These are phyloP conservation scores for Intubia oerlemansii DNA, from an alignment of 2,329 filamentous ascomycete genomes.

Conservation along the genomic window DNA sequence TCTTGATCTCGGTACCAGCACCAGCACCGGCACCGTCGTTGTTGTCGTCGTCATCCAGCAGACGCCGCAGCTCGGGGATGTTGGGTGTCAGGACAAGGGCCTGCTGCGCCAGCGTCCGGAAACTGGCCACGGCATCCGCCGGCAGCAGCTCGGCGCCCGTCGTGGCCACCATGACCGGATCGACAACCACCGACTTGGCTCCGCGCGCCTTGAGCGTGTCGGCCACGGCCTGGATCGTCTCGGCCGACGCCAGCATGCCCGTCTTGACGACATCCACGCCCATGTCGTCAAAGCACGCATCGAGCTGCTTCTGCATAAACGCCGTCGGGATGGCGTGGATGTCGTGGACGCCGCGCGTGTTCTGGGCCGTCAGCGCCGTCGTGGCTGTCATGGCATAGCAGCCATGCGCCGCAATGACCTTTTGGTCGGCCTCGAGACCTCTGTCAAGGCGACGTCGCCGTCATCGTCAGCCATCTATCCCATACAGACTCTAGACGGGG, in stretches of 20 bases:
- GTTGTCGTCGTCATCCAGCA: slow-evolving; percentile 32
- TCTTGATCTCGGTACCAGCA: slow-evolving; percentile 24
- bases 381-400: slow-evolving; percentile 95
- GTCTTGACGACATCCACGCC: slow-evolving; percentile 82
- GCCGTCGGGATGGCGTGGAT: slow-evolving; percentile 60
- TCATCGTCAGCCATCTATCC: too few species aligned
- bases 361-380: slow-evolving; percentile 88
- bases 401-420: slow-evolving; percentile 76
- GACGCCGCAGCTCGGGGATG: slow-evolving; percentile 48
- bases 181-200: slow-evolving; percentile 41
- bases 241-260: slow-evolving; percentile 62
- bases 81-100: slow-evolving; percentile 59
- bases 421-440: slow-evolving; percentile 88
- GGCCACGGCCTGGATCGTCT: slow-evolving; percentile 48
- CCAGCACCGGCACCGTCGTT: too few species aligned
- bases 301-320: slow-evolving; percentile 71
- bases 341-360: slow-evolving; percentile 64
- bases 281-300: slow-evolving; percentile 66
- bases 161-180: slow-evolving; percentile 83
- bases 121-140: slow-evolving; percentile 35
- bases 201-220: slow-evolving; percentile 36
- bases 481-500: too few species aligned
- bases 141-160: slow-evolving; percentile 53
- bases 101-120: slow-evolving; percentile 40
- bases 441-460: slow-evolving; percentile 21